Conservation (phyloP, 2,329 filamentous ascomycete species). For the Apiospora hydei region DNA sequence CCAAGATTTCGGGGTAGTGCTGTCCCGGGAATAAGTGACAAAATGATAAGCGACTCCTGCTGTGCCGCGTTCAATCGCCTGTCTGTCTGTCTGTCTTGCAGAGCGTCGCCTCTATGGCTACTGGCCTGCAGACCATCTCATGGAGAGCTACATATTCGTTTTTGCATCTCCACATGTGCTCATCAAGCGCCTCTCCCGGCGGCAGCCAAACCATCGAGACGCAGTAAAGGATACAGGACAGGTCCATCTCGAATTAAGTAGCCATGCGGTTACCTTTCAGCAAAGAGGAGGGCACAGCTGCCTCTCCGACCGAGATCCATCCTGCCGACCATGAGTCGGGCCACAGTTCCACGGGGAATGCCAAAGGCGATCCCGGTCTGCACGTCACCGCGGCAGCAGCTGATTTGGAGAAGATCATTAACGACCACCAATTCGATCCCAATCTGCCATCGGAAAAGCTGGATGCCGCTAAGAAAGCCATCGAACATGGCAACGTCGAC, state of each 20-base stretch:
- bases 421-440: conserved; percentile 45
- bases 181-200: neutral
- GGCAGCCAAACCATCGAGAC: neutral
- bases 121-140: neutral
- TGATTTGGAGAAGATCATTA: conserved; percentile 42
- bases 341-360: neutral
- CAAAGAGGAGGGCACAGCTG: neutral
- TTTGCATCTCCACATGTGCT: neutral
- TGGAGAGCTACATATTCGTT: neutral
- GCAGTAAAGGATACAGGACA: too few species aligned
- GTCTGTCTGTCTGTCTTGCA: too few species aligned
- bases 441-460: conserved; percentile 44
- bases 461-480: conserved; percentile 40
- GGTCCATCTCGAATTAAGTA: neutral
- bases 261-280: neutral
- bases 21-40: neutral
- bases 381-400: conserved; percentile 35
- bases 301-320: neutral
- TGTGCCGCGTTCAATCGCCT: neutral
- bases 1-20: neutral
- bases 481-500: conserved; percentile 41
- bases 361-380: neutral
- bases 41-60: neutral
- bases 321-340: neutral
- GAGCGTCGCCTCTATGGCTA: too few species aligned